These are phyloP conservation scores for Lactuca saligna DNA, from an alignment of 129 eudicot species.

Conservation along the genomic window DNA sequence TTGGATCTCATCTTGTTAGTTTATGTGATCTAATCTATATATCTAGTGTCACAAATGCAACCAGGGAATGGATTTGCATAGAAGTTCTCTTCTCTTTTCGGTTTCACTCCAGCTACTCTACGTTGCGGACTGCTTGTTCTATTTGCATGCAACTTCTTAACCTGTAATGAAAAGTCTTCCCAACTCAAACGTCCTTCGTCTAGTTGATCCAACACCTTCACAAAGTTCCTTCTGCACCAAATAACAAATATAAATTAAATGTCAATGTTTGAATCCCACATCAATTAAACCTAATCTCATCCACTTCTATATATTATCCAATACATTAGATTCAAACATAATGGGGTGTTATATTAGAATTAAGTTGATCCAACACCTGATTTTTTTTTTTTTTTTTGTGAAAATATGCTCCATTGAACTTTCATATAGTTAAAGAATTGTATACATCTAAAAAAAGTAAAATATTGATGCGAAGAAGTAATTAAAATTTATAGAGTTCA, in stretches of 20 bases:
- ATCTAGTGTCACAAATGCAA: conserved; percentile 47
- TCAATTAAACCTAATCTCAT: neutral
- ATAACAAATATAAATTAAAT: neutral
- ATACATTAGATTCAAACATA: no score
- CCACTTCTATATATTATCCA: no score
- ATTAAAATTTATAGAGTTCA: no score
- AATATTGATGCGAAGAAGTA: no score
- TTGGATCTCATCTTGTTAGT: conserved; percentile 14
- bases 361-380: no score
- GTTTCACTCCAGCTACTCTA: conserved; percentile 40
- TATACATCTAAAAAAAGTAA: no score
- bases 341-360: no score
- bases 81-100: conserved; percentile 54
- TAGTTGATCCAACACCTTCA: conserved; percentile 47
- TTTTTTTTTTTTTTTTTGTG: no score
- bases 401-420: no score
- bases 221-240: conserved; percentile 46
- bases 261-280: neutral
- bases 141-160: conserved; percentile 42
- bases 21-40: conserved; percentile 12
- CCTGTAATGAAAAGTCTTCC: conserved; percentile 48
- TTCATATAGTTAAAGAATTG: no score
- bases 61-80: conserved; percentile 71
- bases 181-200: conserved; percentile 42
- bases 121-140: conserved; percentile 47